Evolutionary conservation across 805 yeast genomes (phyloP), one percentile per base, ranked within the genome.

Genomic region (Sugiyamaella boreocaroliniensis): DNA sequence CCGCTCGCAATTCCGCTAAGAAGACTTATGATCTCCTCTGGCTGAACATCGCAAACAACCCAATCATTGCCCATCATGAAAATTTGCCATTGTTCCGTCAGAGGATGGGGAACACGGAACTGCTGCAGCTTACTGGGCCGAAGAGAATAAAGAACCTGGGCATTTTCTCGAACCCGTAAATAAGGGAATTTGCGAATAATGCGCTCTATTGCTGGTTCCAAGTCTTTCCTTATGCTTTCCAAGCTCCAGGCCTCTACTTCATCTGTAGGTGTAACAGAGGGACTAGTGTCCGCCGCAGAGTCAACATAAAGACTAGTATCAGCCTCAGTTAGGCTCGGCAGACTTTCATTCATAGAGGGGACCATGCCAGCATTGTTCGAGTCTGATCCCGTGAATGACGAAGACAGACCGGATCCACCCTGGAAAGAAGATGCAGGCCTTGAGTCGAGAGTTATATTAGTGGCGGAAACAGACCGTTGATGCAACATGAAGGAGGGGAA

Each of bases 131-230:
- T 45, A 53, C 51, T 47, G 49, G 62, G 45, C 49, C 67, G n/a
- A 54, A 61, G 56, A 45, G 53, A 56, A 48, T 52, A 49, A 41
- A 42, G 61, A 55, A 40, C 45, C 32, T 47, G 51, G 10, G 59
- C 45, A 20, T 47, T 26, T 7, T 51, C 55, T 9, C 50, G 32
- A 47, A 52, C 51, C 37, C 56, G 54, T 16, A 54, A 60, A 56
- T 57, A 60, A 43, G 52, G 55, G 47, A 62, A 59, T 40, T 52
- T 52, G 29, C 52, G 45, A 32, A 58, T 40, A 40, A 64, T 48
- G n/a, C 58, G 64, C 43, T 57, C 60, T 48, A 66, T 63, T 2
- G 66, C 70, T 0, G 71, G 70, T 43, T 65, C 68, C 15, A 68
- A 43, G 41, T 67, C 71, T n/a, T 54, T 52, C 15, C 61, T 57